Evolutionary conservation across 139 green algal species (phyloP).

Genomic region (Penium margaritaceum): DNA sequence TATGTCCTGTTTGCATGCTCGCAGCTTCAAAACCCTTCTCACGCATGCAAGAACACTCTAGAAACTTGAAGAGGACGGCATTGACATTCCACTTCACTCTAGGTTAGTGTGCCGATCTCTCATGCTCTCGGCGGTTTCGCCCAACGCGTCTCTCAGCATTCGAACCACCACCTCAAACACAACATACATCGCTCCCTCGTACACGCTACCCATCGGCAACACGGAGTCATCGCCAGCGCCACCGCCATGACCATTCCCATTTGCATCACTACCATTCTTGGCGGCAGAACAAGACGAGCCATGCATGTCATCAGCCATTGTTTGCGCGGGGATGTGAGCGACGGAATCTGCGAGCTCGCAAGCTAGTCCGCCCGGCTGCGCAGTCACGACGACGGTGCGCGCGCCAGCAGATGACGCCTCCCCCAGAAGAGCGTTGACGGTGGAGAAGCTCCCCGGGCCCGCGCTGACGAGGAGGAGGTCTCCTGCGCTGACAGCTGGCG

Average conservation of each 20-base stretch:
- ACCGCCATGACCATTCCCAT: not conserved
- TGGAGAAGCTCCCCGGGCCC: constrained; percentile 35
- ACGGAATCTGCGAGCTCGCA: constrained; percentile 5
- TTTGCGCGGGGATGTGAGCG: constrained; percentile 14
- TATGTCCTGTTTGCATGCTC: no score
- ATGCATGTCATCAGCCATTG: constrained; percentile 21
- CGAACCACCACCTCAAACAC: constrained; percentile 11
- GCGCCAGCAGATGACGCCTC: constrained; percentile 2
- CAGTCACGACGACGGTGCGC: constrained; percentile 17
- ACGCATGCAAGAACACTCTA: not conserved
- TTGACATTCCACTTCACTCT: not conserved
- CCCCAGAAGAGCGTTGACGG: constrained; percentile 27
- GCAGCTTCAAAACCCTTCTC: no score
- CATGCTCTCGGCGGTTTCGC: constrained; percentile 16
- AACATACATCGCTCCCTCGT: constrained; percentile 24
- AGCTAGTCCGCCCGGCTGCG: constrained; percentile 1
- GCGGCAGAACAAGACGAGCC: not conserved
- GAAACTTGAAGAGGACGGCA: not conserved
- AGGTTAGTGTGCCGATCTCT: constrained; percentile 17
- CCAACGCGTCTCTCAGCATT: not conserved
- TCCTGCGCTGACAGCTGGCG: constrained; percentile 12
- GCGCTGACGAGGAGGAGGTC: constrained; percentile 36
- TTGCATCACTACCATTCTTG: not conserved
- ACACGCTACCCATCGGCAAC: constrained; percentile 30
- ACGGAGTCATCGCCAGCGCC: not conserved